Conservation (phyloP, 306 rosid species). For the Senna siamea region DNA sequence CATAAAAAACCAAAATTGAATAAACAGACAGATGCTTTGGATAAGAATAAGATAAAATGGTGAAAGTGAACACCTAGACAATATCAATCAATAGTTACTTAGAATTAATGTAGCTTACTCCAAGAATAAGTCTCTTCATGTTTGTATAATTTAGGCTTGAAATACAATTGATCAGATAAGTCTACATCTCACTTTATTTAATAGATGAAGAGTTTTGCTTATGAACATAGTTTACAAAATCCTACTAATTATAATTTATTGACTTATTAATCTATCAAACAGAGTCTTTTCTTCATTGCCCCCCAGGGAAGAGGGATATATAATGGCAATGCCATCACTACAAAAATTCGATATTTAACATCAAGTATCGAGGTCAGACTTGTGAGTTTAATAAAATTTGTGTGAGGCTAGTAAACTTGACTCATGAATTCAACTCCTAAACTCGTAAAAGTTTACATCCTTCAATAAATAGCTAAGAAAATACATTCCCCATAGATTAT, state of each 20-base stretch:
- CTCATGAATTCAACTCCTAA: not conserved
- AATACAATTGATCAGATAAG: slow-evolving; percentile 14
- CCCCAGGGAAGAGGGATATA: not conserved
- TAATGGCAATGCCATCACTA: slow-evolving; percentile 13
- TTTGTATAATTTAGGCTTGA: slow-evolving; percentile 13
- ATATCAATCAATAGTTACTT: not conserved
- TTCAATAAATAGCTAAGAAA: not conserved
- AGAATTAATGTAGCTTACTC: slow-evolving; percentile 18
- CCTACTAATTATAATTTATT: slow-evolving; percentile 1
- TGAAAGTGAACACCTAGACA: slow-evolving; percentile 12
- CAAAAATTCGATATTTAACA: slow-evolving; percentile 13
- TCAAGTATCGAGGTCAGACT: not conserved
- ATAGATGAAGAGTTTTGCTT: slow-evolving; percentile 7
- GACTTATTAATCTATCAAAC: slow-evolving; percentile 6
- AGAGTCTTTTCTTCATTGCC: not conserved
- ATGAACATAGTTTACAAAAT: slow-evolving; percentile 12
- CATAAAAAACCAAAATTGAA: slow-evolving; percentile 20
- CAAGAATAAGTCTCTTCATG: slow-evolving; percentile 16
- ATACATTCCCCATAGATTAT: not conserved
- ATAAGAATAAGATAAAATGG: slow-evolving; percentile 24
- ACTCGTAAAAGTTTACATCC: not conserved
- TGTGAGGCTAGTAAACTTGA: not conserved
- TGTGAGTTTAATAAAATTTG: not conserved
- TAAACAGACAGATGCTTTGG: slow-evolving; percentile 6
- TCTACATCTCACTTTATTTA: slow-evolving; percentile 14